These are phyloP conservation scores for Mortierella sp. DNA, from an alignment of 371 early-diverging fungal species.

Conservation along the genomic window DNA sequence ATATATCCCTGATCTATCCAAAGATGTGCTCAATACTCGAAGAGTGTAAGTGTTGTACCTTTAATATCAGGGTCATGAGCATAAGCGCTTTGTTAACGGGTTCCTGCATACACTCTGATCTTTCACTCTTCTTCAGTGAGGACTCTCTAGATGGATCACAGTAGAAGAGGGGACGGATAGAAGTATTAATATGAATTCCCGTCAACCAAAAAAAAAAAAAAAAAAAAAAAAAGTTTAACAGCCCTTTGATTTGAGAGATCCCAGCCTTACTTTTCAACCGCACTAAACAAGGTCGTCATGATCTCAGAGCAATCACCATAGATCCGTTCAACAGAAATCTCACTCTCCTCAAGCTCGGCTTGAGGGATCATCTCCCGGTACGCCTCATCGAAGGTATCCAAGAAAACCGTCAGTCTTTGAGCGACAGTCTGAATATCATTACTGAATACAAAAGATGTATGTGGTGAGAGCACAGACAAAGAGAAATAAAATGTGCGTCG, in stretches of 20 bases:
- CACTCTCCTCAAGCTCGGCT: constrained; percentile 29
- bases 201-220: constrained; percentile 1
- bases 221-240: background rate
- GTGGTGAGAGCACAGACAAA: background rate
- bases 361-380: constrained; percentile 44
- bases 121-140: constrained; percentile 25
- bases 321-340: constrained; percentile 45
- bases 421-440: constrained; percentile 39
- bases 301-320: constrained; percentile 55
- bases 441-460: constrained; percentile 14
- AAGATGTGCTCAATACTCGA: too few relatives aligned
- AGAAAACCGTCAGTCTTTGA: constrained; percentile 40
- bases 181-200: too few relatives aligned
- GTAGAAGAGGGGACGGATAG: too few relatives aligned
- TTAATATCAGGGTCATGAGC: constrained; percentile 50
- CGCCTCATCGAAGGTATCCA: constrained; percentile 53
- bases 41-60: too few relatives aligned
- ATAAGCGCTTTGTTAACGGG: constrained; percentile 39
- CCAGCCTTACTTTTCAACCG: constrained; percentile 29
- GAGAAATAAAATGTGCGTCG: background rate
- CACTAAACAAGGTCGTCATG: constrained; percentile 37
- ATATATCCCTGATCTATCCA: too few relatives aligned
- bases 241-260: background rate
- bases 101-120: constrained; percentile 43
- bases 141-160: constrained; percentile 18